These are phyloP conservation scores for Phlebiopsis flavidoalba DNA, from an alignment of 768 basidiomycete species.

Conservation along the genomic window DNA sequence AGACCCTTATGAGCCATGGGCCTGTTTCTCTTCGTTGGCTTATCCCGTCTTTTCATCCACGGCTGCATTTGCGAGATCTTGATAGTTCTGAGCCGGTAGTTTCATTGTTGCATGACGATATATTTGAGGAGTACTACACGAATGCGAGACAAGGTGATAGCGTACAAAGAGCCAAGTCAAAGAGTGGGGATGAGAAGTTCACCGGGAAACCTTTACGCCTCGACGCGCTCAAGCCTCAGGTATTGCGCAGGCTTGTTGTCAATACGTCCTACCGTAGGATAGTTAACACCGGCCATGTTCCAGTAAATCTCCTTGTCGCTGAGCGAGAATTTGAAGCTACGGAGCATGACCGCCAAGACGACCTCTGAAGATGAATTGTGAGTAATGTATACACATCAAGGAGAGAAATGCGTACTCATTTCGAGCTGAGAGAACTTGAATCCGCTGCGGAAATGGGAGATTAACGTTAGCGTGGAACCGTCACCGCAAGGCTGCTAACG, in stretches of 20 bases:
- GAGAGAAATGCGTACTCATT: constrained; percentile 35
- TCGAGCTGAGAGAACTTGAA: constrained; percentile 53
- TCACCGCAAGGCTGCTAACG: constrained; percentile 5
- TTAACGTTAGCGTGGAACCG: not conserved
- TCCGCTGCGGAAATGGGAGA: constrained; percentile 27
- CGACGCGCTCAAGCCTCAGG: not conserved
- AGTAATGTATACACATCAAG: not conserved
- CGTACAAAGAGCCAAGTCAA: too few relatives aligned
- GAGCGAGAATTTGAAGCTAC: constrained; percentile 13
- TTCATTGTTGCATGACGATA: too few relatives aligned
- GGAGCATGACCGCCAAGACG: constrained; percentile 12
- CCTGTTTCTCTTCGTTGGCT: too few relatives aligned
- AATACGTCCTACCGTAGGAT: constrained; percentile 9
- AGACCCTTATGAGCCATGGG: too few relatives aligned
- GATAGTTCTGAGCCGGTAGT: too few relatives aligned
- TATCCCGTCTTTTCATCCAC: too few relatives aligned
- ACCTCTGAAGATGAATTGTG: constrained; percentile 11
- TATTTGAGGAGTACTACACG: too few relatives aligned
- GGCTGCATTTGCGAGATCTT: too few relatives aligned
- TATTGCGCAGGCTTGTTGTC: not conserved
- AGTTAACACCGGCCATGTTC: constrained; percentile 15
- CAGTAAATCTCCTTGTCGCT: constrained; percentile 10
- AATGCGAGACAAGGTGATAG: too few relatives aligned
- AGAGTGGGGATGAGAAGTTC: too few relatives aligned
- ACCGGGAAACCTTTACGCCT: not conserved